Percentiles rank a stretch among this genome's conserved stretches.
Conservation (phyloP, 257 asterid species). For the Penstemon barbatus region DNA sequence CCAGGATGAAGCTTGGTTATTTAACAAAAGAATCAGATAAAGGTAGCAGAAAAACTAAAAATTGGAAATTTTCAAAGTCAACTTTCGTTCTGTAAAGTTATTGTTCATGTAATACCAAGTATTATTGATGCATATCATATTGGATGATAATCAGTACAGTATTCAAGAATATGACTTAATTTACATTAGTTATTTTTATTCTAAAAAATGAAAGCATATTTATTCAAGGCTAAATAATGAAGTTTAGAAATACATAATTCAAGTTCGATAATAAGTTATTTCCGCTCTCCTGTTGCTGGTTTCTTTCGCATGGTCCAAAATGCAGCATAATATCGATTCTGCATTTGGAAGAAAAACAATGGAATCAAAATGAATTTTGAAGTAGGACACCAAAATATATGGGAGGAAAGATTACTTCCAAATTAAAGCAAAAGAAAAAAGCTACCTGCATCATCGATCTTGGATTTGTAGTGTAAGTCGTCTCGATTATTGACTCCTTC, state of each 20-base stretch:
- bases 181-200: no score
- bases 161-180: no score
- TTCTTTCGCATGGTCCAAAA: constrained; percentile 92
- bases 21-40: no score
- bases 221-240: background rate
- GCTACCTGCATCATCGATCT: constrained; percentile 95
- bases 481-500: constrained; percentile 75
- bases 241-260: background rate
- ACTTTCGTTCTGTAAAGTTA: no score
- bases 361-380: background rate
- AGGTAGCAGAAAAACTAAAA: no score
- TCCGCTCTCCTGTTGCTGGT: constrained; percentile 23
- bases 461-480: constrained; percentile 79
- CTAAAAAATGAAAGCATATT: no score
- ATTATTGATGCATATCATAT: no score
- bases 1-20: no score
- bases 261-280: background rate
- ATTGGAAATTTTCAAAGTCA: no score
- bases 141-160: no score
- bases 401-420: background rate
- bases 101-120: no score
- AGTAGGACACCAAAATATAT: background rate
- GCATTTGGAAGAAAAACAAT: constrained; percentile 22
- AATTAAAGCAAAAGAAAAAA: constrained; percentile 5
- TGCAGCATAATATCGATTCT: constrained; percentile 82